Base-by-base conservation (phyloP, 2,329 filamentous ascomycete species). In the Pseudogymnoascus sp. region DNA sequence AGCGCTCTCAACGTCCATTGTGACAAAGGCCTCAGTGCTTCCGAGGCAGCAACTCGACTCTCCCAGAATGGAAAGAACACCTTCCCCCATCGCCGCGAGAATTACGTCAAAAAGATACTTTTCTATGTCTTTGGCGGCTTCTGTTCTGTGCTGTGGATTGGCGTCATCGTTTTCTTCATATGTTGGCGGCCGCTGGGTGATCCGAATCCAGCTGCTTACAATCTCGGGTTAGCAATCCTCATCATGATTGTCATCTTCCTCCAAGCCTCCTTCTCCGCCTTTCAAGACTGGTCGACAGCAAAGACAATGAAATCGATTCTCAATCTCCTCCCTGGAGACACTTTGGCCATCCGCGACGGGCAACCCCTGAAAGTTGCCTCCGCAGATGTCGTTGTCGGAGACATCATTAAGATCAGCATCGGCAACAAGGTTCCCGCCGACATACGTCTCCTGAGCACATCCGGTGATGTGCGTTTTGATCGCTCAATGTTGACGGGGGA, bases 401-500 rank as follows among this genome's bases (percentile, higher is more conserved):
- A 99, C 74, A 85, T 99, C 65, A 82, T 99, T 63, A 88, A 89
- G 40, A 84, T 99, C 56, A 81, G 92, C 18, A 90, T 99, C 65
- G 94, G 94, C 69, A 92, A 97, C 75, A 88, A 93, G 69, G 89
- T 99, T 63, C 94, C 94, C 21, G 94, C 94, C 64, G 94, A 99
- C 74, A 76, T 90, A 61, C 82, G 86, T 65, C 77, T 99, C 93
- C 80, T 86, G 94, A 71, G 77, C 97, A 59, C 75, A 97, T 64
- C 83, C 89, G 28, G 91, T 99, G 69, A 90, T 96, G 73, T 97
- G 93, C 84, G 99, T 99, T 81, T 99, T 65, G 94, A 99, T 77
- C 94, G 99, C 78, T 94, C 94, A 63, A 93, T 99, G 73, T 80
- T 99, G 72, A 99, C 94, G 0, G 94, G 94, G 71, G 94, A 99